Evolutionary conservation across 257 asterid species (phyloP).

Genomic region (Linaria vulgaris): DNA sequence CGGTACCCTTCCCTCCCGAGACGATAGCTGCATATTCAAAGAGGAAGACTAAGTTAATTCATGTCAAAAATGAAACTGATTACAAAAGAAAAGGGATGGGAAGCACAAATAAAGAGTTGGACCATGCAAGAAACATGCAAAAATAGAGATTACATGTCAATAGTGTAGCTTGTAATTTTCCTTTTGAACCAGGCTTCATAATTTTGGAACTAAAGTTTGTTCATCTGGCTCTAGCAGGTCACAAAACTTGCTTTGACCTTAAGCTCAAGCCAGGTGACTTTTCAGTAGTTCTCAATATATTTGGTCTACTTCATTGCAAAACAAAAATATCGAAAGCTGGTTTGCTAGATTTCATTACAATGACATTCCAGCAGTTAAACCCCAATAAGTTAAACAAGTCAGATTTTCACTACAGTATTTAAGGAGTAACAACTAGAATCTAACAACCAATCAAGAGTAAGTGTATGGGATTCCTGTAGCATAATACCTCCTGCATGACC

Average conservation of each 20-base stretch:
- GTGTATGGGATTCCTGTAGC: conserved; percentile 9
- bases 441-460: not conserved
- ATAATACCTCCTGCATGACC: conserved; percentile 97
- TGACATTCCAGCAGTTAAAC: too few species aligned
- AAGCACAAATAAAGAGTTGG: not conserved
- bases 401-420: too few species aligned
- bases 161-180: not conserved
- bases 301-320: too few species aligned
- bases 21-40: conserved; percentile 61
- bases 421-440: too few species aligned
- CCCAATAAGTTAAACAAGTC: too few species aligned
- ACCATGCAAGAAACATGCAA: not conserved
- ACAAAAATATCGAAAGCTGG: too few species aligned
- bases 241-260: too few species aligned
- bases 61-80: not conserved
- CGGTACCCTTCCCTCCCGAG: conserved; percentile 89
- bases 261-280: too few species aligned
- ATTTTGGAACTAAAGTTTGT: too few species aligned
- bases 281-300: too few species aligned
- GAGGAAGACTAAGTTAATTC: conserved; percentile 19
- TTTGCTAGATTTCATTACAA: too few species aligned
- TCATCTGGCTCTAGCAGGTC: too few species aligned
- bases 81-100: not conserved
- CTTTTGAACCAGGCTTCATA: not conserved
- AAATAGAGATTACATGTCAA: not conserved